Evolutionary conservation across 352 stramenopile species (phyloP).

Genomic region (Phytophthora pluvialis): DNA sequence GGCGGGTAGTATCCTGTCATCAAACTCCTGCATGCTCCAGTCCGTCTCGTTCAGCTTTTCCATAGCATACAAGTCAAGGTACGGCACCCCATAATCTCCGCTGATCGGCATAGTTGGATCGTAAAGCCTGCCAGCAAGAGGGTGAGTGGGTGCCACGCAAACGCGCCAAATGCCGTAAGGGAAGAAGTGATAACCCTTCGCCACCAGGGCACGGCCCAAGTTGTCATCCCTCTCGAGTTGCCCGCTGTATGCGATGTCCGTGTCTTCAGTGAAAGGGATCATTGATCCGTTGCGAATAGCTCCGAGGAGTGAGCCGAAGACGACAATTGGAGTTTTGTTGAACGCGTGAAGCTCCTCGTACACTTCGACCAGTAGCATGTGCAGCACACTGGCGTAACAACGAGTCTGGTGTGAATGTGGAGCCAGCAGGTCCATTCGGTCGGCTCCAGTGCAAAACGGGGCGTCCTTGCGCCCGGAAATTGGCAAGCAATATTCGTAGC

Average conservation of each 20-base stretch:
- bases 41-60: constrained; percentile 12
- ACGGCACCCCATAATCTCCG: constrained; percentile 29
- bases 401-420: constrained; percentile 19
- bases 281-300: constrained; percentile 54
- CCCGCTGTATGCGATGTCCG: constrained; percentile 46
- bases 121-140: constrained; percentile 46
- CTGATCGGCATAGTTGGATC: constrained; percentile 23
- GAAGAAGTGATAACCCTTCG: constrained; percentile 65
- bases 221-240: constrained; percentile 9
- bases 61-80: constrained; percentile 50
- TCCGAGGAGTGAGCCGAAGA: constrained; percentile 53
- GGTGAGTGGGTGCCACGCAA: constrained; percentile 37
- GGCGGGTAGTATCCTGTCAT: constrained; percentile 16
- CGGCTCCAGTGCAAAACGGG: constrained; percentile 42
- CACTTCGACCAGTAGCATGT: constrained; percentile 62
- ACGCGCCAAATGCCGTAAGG: constrained; percentile 44
- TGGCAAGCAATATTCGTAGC: constrained; percentile 47
- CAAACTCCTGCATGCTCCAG: constrained; percentile 31
- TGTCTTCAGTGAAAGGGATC: constrained; percentile 64
- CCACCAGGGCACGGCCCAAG: constrained; percentile 19
- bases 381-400: constrained; percentile 57
- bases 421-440: constrained; percentile 57
- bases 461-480: constrained; percentile 54
- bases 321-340: constrained; percentile 32
- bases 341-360: constrained; percentile 46